Percentiles rank a stretch among this genome's conserved stretches.
These are phyloP conservation scores for Colletotrichum acutatum DNA, from an alignment of 2,329 filamentous ascomycete species.

Conservation along the genomic window DNA sequence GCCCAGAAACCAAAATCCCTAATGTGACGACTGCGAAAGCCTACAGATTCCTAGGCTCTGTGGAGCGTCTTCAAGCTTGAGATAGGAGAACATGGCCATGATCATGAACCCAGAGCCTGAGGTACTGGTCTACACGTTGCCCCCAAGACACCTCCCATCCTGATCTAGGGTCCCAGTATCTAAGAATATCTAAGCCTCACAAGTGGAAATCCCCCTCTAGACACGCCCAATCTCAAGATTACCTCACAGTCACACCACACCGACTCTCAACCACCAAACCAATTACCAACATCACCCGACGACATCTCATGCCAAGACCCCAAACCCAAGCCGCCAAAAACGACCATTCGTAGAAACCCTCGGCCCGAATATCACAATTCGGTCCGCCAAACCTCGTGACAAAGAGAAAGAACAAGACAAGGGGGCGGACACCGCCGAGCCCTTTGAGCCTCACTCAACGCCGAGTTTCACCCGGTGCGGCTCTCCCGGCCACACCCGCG, in stretches of 20 bases:
- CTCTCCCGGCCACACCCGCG: neutral
- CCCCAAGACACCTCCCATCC: too few species aligned
- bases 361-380: neutral
- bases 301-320: neutral
- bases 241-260: neutral
- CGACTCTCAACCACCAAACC: neutral
- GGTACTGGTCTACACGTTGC: too few species aligned
- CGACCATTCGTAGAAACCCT: neutral
- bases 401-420: neutral
- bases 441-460: neutral
- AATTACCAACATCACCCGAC: neutral
- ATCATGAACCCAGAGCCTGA: too few species aligned
- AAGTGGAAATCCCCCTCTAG: neutral
- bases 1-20: too few species aligned
- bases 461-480: neutral
- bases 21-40: too few species aligned
- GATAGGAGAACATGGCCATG: too few species aligned
- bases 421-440: too few species aligned
- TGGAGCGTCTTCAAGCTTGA: too few species aligned
- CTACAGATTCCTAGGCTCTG: too few species aligned
- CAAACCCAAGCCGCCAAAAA: neutral
- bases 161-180: too few species aligned
- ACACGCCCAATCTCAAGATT: neutral
- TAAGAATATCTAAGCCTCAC: neutral
- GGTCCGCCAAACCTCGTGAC: conserved; percentile 1